Evolutionary conservation across 169 alveolate species (phyloP), one percentile per base, ranked within the genome.

Genomic region (Plasmodium fragile): DNA sequence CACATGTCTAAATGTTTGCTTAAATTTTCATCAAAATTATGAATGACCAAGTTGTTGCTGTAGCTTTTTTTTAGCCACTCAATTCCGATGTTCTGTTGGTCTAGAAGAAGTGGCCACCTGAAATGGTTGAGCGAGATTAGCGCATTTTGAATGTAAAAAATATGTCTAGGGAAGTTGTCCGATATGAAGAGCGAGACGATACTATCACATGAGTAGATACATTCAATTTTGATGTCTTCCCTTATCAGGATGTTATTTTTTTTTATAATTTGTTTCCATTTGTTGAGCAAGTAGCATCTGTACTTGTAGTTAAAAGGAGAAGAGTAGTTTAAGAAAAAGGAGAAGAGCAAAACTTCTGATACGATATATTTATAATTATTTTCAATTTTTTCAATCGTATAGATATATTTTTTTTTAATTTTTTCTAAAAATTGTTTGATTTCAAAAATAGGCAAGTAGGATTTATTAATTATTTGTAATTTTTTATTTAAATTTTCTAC

Each of bases 1-100:
- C 94, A 89, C 94, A 89, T 89, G 30, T 89, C 94, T 4, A 89
- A n/a, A 78, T 89, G 94, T 89, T 89, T 89, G 34, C 82, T 89
- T 13, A 89, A 6, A 78, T 89, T 89, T 59, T 89, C 82, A 89
- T 89, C 94, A 89, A 89, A 89, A 41, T 89, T 89, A 41, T 89
- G 94, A 55, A 89, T 69, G 7, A 89, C 94, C 36, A 89, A 45
- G 65, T 89, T 89, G 25, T 55, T 89, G 45, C 90, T 89, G 49
- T 78, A 89, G n/a, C 94, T 89, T 78, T 89, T 89, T 78, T 89
- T 78, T 13, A 89, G 22, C 94, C 94, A 89, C 4, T 89, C 82
- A 2, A 89, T 59, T 25, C 94, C 94, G 30, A 89, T 79, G 70
- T 89, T 78, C 30, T 89, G 94, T 25, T 55, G 73, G 70, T 89